Percentiles rank a stretch among this genome's conserved stretches.
Conservation (phyloP, 306 rosid genomes). For the Quercus rubra region DNA sequence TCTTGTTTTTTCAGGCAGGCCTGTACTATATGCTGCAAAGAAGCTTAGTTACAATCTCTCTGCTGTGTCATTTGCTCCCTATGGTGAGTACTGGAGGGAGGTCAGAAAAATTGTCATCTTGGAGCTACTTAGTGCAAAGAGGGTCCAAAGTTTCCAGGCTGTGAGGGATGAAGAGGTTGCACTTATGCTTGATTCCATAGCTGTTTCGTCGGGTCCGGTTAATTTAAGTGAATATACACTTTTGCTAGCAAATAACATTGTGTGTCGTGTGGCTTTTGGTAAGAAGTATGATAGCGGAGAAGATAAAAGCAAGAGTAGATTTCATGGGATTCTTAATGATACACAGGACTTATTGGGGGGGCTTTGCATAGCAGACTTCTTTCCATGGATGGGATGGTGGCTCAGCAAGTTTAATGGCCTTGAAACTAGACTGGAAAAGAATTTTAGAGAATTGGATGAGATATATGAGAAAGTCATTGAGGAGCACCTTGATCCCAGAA, state of each 20-base stretch:
- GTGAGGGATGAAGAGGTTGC: constrained; percentile 27
- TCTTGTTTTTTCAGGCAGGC: constrained; percentile 35
- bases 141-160: constrained; percentile 4
- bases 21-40: constrained; percentile 25
- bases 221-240: constrained; percentile 18
- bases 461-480: constrained; percentile 40
- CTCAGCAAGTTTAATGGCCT: constrained; percentile 31
- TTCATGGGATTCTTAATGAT: constrained; percentile 7
- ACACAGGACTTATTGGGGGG: constrained; percentile 12
- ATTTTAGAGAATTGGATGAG: constrained; percentile 24
- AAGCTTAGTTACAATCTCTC: constrained; percentile 22
- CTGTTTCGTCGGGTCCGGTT: background rate
- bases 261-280: constrained; percentile 18
- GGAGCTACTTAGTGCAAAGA: constrained; percentile 25
- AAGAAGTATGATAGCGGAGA: constrained; percentile 15
- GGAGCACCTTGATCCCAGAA: constrained; percentile 27
- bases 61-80: constrained; percentile 26
- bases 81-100: constrained; percentile 38
- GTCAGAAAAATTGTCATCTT: constrained; percentile 13
- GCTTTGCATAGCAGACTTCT: constrained; percentile 11
- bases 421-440: constrained; percentile 27
- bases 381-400: constrained; percentile 29
- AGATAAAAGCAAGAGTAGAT: background rate
- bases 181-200: constrained; percentile 8
- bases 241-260: constrained; percentile 8